phyloP scores from a whole-genome alignment of 129 eudicot species.

The Escallonia herrerae region DNA sequence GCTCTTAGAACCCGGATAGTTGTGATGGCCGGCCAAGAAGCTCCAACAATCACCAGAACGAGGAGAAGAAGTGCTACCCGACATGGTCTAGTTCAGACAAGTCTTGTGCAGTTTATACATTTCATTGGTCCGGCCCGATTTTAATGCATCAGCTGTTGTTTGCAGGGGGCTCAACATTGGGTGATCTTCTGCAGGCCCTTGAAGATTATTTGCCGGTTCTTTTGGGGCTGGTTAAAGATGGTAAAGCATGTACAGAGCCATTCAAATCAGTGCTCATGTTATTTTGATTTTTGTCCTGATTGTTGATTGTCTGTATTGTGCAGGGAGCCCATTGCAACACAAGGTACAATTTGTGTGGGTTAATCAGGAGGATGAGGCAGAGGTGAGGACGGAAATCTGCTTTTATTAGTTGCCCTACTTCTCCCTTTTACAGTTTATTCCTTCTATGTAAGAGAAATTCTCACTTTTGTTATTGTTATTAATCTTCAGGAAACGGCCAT shows the following conservation, averaged over 20 bases:
- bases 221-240: constrained; percentile 90
- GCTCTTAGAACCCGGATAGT: constrained; percentile 93
- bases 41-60: constrained; percentile 79
- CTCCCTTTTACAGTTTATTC: not conserved
- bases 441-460: constrained; percentile 9
- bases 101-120: not conserved
- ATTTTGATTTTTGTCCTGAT: constrained; percentile 4
- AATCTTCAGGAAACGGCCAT: constrained; percentile 68
- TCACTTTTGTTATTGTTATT: constrained; percentile 14
- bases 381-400: constrained; percentile 54
- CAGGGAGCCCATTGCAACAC: constrained; percentile 88
- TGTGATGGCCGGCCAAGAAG: constrained; percentile 97
- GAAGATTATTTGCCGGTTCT: constrained; percentile 95
- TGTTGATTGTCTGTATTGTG: constrained; percentile 18
- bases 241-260: constrained; percentile 32
- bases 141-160: constrained; percentile 19
- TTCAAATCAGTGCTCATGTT: constrained; percentile 1
- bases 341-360: constrained; percentile 87
- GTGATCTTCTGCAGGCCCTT: constrained; percentile 90
- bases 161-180: constrained; percentile 83
- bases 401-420: not conserved
- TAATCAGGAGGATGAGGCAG: constrained; percentile 91
- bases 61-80: constrained; percentile 75
- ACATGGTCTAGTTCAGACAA: constrained; percentile 51
- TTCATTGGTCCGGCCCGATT: constrained; percentile 7